Evolutionary conservation across 805 yeast genomes (phyloP), one percentile per base, ranked within the genome.

Genomic region (Grigorovia transvaalensis): DNA sequence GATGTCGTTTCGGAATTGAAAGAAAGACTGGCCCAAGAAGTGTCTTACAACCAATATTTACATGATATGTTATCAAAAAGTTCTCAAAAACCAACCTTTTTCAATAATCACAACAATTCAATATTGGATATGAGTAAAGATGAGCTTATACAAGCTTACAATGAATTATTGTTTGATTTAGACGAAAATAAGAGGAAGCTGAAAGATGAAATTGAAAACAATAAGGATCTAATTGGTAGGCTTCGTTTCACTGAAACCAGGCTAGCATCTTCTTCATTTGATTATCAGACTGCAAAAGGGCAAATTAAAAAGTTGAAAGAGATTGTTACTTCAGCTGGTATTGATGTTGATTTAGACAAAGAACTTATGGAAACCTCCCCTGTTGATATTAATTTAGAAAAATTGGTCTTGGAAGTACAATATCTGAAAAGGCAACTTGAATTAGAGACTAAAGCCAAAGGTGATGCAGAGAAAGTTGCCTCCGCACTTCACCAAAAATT

Each of bases 261-360:
- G 57, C 63, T 81, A n/a, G 82, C 84, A 1, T 74, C 83, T n/a
- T 83, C 81, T 48, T 73, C 82, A 7, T 78, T 78, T 55, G 84
- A 80, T 51, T 78, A 75, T 53, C 80, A 77, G 59, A 77, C 69
- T 49, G 60, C 73, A 54, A 72, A 67, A 46, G 74, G 76, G 12
- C 74, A 73, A 45, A 50, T 79, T 4, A 68, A 69, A 35, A 73
- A 70, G 44, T 49, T 75, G 30, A 66, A 63, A 47, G 56, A 65
- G 53, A 53, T 66, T 30, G 49, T 70, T 7, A 50, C 50, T 20
- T 48, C 59, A 27, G 50, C 67, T 43, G 59, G 61, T n/a, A 50
- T 60, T 17, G 61, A 61, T 49, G 57, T 61, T 50, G 59, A 64
- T 45, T 18, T 64, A 19, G 62, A 69, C 40, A 60, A 57, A 5